Conservation (phyloP, 371 early-diverging fungal species). For the Smittium culicis region DNA sequence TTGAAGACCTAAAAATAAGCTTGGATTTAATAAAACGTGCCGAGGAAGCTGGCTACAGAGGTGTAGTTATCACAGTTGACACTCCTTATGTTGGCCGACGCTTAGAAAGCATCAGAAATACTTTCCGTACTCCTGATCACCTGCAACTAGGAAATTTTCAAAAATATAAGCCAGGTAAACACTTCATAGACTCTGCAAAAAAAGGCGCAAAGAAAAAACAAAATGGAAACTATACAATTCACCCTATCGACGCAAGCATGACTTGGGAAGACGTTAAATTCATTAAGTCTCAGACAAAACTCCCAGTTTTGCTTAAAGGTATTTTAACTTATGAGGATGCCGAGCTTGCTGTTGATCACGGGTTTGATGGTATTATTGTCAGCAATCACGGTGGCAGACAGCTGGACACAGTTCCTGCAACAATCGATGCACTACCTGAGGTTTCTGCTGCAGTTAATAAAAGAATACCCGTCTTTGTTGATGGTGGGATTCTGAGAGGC, state of each 20-base stretch:
- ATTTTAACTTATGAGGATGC: slow-evolving; percentile 85
- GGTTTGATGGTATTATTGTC: slow-evolving; percentile 70
- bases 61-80: slow-evolving; percentile 81
- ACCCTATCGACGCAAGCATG: slow-evolving; percentile 35
- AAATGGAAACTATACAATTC: slow-evolving; percentile 17
- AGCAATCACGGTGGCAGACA: slow-evolving; percentile 96
- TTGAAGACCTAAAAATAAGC: slow-evolving; percentile 60
- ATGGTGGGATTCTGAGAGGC: slow-evolving; percentile 85
- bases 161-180: slow-evolving; percentile 10
- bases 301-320: slow-evolving; percentile 88
- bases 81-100: slow-evolving; percentile 78
- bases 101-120: slow-evolving; percentile 78
- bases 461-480: slow-evolving; percentile 66
- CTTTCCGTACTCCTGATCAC: slow-evolving; percentile 44
- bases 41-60: slow-evolving; percentile 63
- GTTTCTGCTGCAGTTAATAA: slow-evolving; percentile 49
- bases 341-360: slow-evolving; percentile 56
- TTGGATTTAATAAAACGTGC: slow-evolving; percentile 59
- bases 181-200: neutral
- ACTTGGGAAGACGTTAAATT: slow-evolving; percentile 71
- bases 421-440: slow-evolving; percentile 76
- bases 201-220: slow-evolving; percentile 16
- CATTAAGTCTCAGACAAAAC: slow-evolving; percentile 59
- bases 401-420: slow-evolving; percentile 59
- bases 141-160: slow-evolving; percentile 40